Base-by-base conservation (phyloP, 2,329 filamentous ascomycete genomes). In the Scopulariopsis brevicaulis region DNA sequence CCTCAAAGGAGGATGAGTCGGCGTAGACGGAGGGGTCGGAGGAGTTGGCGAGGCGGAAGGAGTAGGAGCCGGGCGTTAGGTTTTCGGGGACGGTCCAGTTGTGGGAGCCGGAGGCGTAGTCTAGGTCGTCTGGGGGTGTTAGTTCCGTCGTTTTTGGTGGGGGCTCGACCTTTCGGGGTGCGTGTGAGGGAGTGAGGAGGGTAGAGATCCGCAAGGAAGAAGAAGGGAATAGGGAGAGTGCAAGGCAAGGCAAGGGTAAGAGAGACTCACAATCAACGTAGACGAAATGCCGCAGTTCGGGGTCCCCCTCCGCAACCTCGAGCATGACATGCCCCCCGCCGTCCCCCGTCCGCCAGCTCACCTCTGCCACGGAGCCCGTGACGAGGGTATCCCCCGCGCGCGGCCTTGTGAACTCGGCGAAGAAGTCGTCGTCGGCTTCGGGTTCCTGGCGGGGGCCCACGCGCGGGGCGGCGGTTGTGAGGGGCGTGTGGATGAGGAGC, bases 51-150 rank as follows among this genome's bases (percentile, higher is more conserved):
- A 60, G 53, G 48, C 57, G 59, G 35, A 60, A 12, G 32, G 50
- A 35, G 43, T 61, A 61, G 15, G 55, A 52, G 24, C 60, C 60
- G 4, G 60, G 54, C 14, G 46, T 52, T 12, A 60, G 51, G 20
- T 18, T 55, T 4, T 37, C 22, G 18, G 60, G 58, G n/a, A 61
- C 54, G 24, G 54, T 34, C 60, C 60, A 61, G 24, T 58, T 55
- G 54, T 60, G 58, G 15, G 43, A 48, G 12, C 53, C 25, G 18
- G 20, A 18, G 8, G 54, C 25, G n/a, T 58, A 37, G 25, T 56
- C 56, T 28, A 60, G 40, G 22, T 57, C 43, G 25, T 57, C 55
- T 57, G 34, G 34, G 15, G 24, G 37, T 37, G 15, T 43, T 15
- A 35, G 35, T n/a, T 24, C 4, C n/a, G n/a, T n/a, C n/a, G n/a